phyloP scores from a whole-genome alignment of 2,329 filamentous ascomycete species.

The Grosmannia huntii region DNA sequence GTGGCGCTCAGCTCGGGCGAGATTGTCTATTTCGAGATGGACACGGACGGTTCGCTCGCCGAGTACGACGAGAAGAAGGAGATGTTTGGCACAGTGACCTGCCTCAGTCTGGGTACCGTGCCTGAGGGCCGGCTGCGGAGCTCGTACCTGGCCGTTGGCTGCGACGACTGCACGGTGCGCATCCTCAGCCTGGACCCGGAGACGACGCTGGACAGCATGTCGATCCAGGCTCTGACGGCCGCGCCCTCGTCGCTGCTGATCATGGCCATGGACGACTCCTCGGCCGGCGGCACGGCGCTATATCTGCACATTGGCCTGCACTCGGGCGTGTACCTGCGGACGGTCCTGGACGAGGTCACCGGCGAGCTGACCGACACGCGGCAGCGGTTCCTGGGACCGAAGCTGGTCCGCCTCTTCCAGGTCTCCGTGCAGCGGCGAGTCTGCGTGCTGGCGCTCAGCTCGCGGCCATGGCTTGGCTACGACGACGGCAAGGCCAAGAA shows the following conservation, averaged over 20 bases:
- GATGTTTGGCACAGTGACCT: slow-evolving; percentile 91
- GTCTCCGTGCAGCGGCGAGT: slow-evolving; percentile 79
- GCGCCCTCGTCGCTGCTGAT: slow-evolving; percentile 81
- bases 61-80: slow-evolving; percentile 93
- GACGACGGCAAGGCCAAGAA: slow-evolving; percentile 75
- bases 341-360: slow-evolving; percentile 87
- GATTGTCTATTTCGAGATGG: slow-evolving; percentile 97
- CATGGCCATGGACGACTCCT: slow-evolving; percentile 91
- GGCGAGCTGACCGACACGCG: slow-evolving; percentile 91
- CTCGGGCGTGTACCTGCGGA: slow-evolving; percentile 91
- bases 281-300: slow-evolving; percentile 73
- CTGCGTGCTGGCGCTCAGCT: slow-evolving; percentile 80
- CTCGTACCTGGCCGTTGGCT: slow-evolving; percentile 89
- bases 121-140: slow-evolving; percentile 81
- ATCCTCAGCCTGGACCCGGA: slow-evolving; percentile 85
- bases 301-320: slow-evolving; percentile 94
- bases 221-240: slow-evolving; percentile 83
- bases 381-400: slow-evolving; percentile 86
- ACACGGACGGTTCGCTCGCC: slow-evolving; percentile 75
- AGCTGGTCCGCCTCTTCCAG: slow-evolving; percentile 77
- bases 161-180: slow-evolving; percentile 90
- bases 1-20: slow-evolving; percentile 91
- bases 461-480: slow-evolving; percentile 92
- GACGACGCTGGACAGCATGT: slow-evolving; percentile 82
- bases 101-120: slow-evolving; percentile 83